Base-by-base conservation (phyloP, 768 basidiomycete genomes). In the Arthromyces matolae region DNA sequence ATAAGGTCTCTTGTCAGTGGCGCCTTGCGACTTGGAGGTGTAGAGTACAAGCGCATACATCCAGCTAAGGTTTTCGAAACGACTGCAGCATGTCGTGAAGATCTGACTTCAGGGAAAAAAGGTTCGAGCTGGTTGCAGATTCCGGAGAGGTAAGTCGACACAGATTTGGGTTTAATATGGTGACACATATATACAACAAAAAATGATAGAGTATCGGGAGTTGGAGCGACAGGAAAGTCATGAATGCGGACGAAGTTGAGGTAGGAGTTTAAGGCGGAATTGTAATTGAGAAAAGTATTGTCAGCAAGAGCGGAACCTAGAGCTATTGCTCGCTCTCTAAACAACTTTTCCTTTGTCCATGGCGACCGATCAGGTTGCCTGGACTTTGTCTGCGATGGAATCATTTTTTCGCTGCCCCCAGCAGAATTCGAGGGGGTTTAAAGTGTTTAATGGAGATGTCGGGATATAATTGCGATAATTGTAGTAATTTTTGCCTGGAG, bases 191-290 rank as follows among this genome's bases (percentile, higher is more conserved):
- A 73, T 0, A 65, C 62, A 3, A 58, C 52, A 47, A 52, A 76
- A 19, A 67, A 64, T 8, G 61, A 61, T 2, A 77, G 54, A 0
- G 71, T 72, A 39, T 73, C 64, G 1, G 45, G 35, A 16, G 25
- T 37, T 1, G 27, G 45, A 18, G 28, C 35, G n/a, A 46, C 9
- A 0, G 12, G 35, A 6, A 36, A 7, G 1, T 47, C 24, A 29
- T 47, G 44, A 4, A 37, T 7, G 3, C 14, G 1, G 9, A 44
- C 20, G 14, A 34, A 36, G 5, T 49, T 51, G 8, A 72, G 20
- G 35, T 73, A 75, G 2, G 67, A 72, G 20, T 70, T 62, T 14
- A 71, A 45, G 6, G 65, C 61, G 0, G 69, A 71, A 0, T 55
- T 41, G 51, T 74, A 74, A 0, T 61, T 47, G 0, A 16, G 1